phyloP scores from a whole-genome alignment of 768 basidiomycete species.

The Amanita inopinata region DNA sequence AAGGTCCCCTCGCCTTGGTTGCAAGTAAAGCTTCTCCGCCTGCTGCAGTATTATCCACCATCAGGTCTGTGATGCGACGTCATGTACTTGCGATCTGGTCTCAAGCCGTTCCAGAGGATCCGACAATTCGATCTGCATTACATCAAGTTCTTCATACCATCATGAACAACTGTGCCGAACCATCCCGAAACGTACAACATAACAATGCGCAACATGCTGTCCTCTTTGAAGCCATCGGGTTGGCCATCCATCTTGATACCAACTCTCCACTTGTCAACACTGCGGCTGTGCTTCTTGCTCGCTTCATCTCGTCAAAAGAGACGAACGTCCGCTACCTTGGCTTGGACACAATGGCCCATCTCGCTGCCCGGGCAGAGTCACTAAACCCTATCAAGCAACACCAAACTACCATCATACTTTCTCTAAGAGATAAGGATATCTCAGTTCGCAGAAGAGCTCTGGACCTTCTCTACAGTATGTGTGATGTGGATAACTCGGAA shows the following conservation, averaged over 20 bases:
- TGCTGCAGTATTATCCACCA: slow-evolving; percentile 93
- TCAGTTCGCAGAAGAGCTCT: slow-evolving; percentile 90
- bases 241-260: slow-evolving; percentile 93
- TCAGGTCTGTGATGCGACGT: slow-evolving; percentile 50
- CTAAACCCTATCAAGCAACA: slow-evolving; percentile 91
- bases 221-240: slow-evolving; percentile 95
- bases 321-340: slow-evolving; percentile 98
- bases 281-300: slow-evolving; percentile 84
- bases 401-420: slow-evolving; percentile 90
- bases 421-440: slow-evolving; percentile 94
- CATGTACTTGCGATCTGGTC: neutral
- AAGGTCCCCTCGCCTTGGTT: slow-evolving; percentile 97
- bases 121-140: slow-evolving; percentile 64
- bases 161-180: slow-evolving; percentile 87
- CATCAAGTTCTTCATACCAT: slow-evolving; percentile 80
- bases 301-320: slow-evolving; percentile 96
- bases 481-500: slow-evolving; percentile 94
- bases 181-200: slow-evolving; percentile 91
- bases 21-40: slow-evolving; percentile 87
- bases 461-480: slow-evolving; percentile 98
- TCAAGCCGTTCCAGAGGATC: slow-evolving; percentile 52
- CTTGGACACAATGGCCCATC: slow-evolving; percentile 95
- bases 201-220: slow-evolving; percentile 98
- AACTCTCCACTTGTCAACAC: slow-evolving; percentile 81
- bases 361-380: slow-evolving; percentile 88